These are phyloP conservation scores for Chalaropsis thielavioides DNA, from an alignment of 2,329 filamentous ascomycete genomes.

Conservation along the genomic window DNA sequence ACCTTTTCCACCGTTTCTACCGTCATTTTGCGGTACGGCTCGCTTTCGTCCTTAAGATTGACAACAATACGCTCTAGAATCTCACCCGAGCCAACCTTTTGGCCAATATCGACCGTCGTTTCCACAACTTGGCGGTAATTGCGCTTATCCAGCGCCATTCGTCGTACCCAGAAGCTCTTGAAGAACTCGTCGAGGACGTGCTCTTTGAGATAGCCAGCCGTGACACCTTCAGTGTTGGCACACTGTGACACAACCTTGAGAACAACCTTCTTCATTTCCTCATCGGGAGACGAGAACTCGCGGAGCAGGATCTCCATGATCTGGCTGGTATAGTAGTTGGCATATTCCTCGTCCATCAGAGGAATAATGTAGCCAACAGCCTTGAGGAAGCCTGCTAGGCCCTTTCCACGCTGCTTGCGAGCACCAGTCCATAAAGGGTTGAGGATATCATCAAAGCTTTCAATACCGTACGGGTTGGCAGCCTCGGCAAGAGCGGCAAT, in stretches of 20 bases:
- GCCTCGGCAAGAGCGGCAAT: slow-evolving; percentile 92
- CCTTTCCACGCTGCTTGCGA: slow-evolving; percentile 90
- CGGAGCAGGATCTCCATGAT: slow-evolving; percentile 97
- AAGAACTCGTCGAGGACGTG: slow-evolving; percentile 93
- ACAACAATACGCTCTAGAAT: slow-evolving; percentile 86
- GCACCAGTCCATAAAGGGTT: slow-evolving; percentile 96
- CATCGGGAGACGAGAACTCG: slow-evolving; percentile 91
- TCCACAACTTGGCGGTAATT: slow-evolving; percentile 98
- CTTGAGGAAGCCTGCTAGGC: slow-evolving; percentile 88
- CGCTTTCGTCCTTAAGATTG: slow-evolving; percentile 95
- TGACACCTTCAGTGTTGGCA: slow-evolving; percentile 86
- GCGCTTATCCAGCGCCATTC: slow-evolving; percentile 93
- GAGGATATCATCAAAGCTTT: slow-evolving; percentile 94
- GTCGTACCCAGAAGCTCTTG: slow-evolving; percentile 94
- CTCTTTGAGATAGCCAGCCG: slow-evolving; percentile 85
- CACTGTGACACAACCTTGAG: slow-evolving; percentile 95
- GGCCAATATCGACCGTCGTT: slow-evolving; percentile 89
- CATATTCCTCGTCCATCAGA: slow-evolving; percentile 98
- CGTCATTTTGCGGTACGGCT: slow-evolving; percentile 97
- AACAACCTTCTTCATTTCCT: slow-evolving; percentile 99
- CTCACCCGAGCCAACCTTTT: slow-evolving; percentile 94
- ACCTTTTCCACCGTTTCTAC: slow-evolving; percentile 96
- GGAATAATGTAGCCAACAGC: slow-evolving; percentile 97
- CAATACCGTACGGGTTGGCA: slow-evolving; percentile 95
- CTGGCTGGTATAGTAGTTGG: slow-evolving; percentile 96